Base-by-base conservation (phyloP, 2,329 filamentous ascomycete species). In the Fusarium tjaetaba region DNA sequence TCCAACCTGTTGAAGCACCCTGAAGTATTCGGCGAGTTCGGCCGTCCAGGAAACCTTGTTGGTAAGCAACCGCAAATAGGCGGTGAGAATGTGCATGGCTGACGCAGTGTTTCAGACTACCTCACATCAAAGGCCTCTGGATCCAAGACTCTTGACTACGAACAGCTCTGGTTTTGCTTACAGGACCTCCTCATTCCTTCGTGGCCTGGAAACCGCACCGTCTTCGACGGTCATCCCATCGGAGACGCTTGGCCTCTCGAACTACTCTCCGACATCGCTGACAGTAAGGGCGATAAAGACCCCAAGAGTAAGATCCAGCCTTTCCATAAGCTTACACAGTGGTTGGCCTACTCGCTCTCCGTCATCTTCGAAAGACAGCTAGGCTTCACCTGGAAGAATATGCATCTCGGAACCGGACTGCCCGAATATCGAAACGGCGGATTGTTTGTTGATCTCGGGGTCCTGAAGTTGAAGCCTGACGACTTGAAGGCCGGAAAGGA, bases 351-450 rank as follows among this genome's bases (percentile, higher is more conserved):
- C 80, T 93, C 91, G 0, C 84, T 94, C 13, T 93, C 92, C 83
- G 91, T 93, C 8, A 88, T 89, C 0, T 90, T 91, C 75, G 84
- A 86, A 53, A 84, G 85, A 4, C 79, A 90, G 2, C 81, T 91
- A 15, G 84, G 84, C 3, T 83, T 86, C 20, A 81, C 85, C 18
- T 89, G 89, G 81, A 83, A 81, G 14, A 89, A 88, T 42, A 80
- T 84, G 5, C 83, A 88, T 26, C 85, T 91, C 0, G 85, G 92
- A 14, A 94, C 92, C 0, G 92, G 90, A 0, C 83, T 94, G 7
- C 90, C 92, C 1, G 92, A 94, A 78, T 94, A 94, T 74, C 88
- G 92, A 59, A 94, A 94, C 66, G 92, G 92, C 5, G 92, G 92
- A 1, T 81, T 94, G 0, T 91, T 93, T 41, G 86, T 93, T 52